Evolutionary conservation across 192 early-diverging fungal genomes (phyloP), one percentile per base, ranked within the genome.

Genomic region (Allomyces arbusculus): DNA sequence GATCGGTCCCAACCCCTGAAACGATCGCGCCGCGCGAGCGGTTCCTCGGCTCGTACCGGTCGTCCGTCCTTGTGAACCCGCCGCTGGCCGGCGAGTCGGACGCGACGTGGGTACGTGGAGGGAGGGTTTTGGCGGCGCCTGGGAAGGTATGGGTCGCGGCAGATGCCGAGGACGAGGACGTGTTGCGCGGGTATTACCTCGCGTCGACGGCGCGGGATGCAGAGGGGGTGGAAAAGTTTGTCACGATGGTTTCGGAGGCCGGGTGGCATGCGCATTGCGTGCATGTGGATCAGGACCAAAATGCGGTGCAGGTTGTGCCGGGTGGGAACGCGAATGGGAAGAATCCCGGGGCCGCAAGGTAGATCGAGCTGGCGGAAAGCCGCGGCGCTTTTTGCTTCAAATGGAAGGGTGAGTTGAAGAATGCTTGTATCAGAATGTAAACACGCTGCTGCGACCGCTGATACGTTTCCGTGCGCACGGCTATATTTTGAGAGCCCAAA

Each of bases 1-100:
- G 20, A 3, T 14, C 16, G 50, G 50, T 73, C 10, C 71, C 71
- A 14, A 43, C 68, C 7, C 71, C 71, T 7, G 65, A 61, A 24
- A 10, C 22, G 4, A 63, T 73, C 3, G 45, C 62, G 11, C 14
- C 66, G 20, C 12, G 9, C 44, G 72, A 73, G 61, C 23, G 45
- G 24, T 58, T 58, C 20, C 16, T 58, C 16, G 16, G 50, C 16
- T 1, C 50, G 16, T 58, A 58, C 50, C 1, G 16, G 50, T 58
- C 50, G 0, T n/a, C 16, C 16, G 50, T 58, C 16, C 16, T 8
- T n/a, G 50, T 58, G 16, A 58, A 58, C 50, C 50, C 50, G 50
- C 50, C 50, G 50, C 50, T 58, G 16, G 16, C 50, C 20, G 50
- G 2, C 9, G 50, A 1, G 12, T 3, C 50, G 3, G 50, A 14